Evolutionary conservation across 345 rosid genomes (phyloP).

Genomic region (Dimocarpus longan): DNA sequence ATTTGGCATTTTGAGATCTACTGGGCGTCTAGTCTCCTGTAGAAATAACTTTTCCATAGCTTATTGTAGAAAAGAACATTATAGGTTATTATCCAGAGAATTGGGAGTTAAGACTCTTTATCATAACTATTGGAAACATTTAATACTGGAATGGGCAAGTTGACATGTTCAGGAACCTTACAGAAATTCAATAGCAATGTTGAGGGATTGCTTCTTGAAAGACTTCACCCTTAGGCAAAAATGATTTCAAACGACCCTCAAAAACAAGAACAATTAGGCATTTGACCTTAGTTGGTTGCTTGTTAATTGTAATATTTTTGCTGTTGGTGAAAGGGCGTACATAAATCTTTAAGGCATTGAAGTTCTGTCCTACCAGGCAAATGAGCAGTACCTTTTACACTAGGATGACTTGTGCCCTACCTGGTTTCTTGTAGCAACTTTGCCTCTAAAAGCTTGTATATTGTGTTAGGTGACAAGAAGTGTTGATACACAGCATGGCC

Average conservation of each 20-base stretch:
- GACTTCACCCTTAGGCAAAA: too few relatives aligned
- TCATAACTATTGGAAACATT: neutral
- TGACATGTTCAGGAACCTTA: neutral
- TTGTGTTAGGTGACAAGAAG: slow-evolving; percentile 76
- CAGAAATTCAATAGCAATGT: neutral
- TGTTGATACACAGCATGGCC: slow-evolving; percentile 60
- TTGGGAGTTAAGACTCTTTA: neutral
- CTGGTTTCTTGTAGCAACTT: neutral
- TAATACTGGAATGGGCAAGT: neutral
- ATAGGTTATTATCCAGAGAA: neutral
- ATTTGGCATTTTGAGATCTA: neutral
- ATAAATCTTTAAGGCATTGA: too few relatives aligned
- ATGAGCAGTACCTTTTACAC: neutral
- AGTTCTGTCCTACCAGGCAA: neutral
- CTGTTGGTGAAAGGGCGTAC: too few relatives aligned
- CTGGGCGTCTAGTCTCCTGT: neutral
- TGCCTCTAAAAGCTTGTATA: neutral
- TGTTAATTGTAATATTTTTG: too few relatives aligned
- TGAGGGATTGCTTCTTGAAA: neutral
- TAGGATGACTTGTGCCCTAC: neutral
- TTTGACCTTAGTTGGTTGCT: neutral
- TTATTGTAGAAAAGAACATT: neutral
- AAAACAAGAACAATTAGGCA: too few relatives aligned
- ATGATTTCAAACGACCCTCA: neutral
- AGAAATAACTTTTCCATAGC: neutral